Evolutionary conservation across 768 basidiomycete genomes (phyloP), one percentile per base, ranked within the genome.

Genomic region (Lentinula edodes): DNA sequence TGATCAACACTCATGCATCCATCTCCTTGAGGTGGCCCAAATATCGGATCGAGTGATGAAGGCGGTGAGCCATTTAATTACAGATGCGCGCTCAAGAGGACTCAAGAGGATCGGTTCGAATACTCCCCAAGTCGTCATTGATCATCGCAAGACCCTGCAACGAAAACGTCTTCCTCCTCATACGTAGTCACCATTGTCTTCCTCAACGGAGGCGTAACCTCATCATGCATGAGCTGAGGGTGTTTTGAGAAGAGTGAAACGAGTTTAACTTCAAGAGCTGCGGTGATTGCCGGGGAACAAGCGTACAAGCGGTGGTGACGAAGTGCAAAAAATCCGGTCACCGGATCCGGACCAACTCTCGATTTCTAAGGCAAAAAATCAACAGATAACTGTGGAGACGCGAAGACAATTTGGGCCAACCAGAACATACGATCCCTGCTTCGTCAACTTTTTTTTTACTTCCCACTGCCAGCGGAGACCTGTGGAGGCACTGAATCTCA

Each of bases 11-110:
- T 72, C 38, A 79, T 15, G 70, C 68, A 35, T 85, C 81, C 5
- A 72, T 71, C 3, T 67, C 65, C 8, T 53, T 32, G 2, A 64
- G 63, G 5, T 62, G 3, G 72, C 62, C 86, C 88, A 91, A 3
- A 65, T 58, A 61, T 84, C 85, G 2, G 83, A 83, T 16, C 85
- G 82, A 51, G 82, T 76, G 52, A 90, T 78, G 64, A 93, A 80
- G 84, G 84, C 84, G 9, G 86, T 91, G 10, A 91, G 68, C 91
- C 92, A 94, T 67, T 77, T 83, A 60, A 91, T 80, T n/a, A 85
- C 79, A 61, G 80, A 89, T 12, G 78, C 76, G 52, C 85, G 83
- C 72, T 93, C 89, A 65, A 89, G 78, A 20, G 78, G 71, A 70
- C 72, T 93, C 89, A 65, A 89, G 78, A 20, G 78, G 71, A 70